Evolutionary conservation across 805 yeast genomes (phyloP), one percentile per base, ranked within the genome.

Genomic region (Kockiozyma suomiensis): DNA sequence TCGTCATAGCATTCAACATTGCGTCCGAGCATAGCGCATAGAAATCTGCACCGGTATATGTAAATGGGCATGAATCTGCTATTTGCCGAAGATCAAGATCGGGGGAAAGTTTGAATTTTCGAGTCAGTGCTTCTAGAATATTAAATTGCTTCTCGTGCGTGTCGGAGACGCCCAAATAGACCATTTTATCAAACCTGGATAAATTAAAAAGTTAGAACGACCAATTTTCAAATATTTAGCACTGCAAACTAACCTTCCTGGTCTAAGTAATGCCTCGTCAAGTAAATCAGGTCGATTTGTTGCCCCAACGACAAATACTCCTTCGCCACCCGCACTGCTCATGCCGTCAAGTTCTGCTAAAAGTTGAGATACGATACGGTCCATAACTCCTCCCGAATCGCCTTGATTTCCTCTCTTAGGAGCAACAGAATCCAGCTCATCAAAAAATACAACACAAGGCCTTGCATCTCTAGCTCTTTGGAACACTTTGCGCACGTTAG

Each of bases 381-480:
- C 99, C 99, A 94, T 94, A 1, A 94, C 98, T 67, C 98, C 99
- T 17, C 98, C 98, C 1, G 97, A 91, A 74, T 94, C 99, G 25
- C 99, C 98, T 71, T 94, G 97, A 72, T 93, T 92, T 30, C 99
- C 99, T 78, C 98, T 85, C 73, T 94, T 93, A 1, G 98, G 98
- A 0, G 99, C 99, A 0, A 94, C 97, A 0, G 97, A 91, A 75
- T 94, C 99, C 74, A 94, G 80, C 75, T 94, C 99, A 76, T 94
- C 99, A 71, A 94, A 94, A 74, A 94, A 94, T 17, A 94, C 91
- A 19, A 94, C 97, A 78, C 99, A 94, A 1, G 99, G 99, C 72
- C 87, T 88, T 13, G 98, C 97, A 74, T 94, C 99, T 56, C 98
- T 79, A 0, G 98, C 98, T 66, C 82, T 85, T 73, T 93, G 97